Evolutionary conservation across 352 stramenopile species (phyloP).

Genomic region (Thalassiosira mediterranea): DNA sequence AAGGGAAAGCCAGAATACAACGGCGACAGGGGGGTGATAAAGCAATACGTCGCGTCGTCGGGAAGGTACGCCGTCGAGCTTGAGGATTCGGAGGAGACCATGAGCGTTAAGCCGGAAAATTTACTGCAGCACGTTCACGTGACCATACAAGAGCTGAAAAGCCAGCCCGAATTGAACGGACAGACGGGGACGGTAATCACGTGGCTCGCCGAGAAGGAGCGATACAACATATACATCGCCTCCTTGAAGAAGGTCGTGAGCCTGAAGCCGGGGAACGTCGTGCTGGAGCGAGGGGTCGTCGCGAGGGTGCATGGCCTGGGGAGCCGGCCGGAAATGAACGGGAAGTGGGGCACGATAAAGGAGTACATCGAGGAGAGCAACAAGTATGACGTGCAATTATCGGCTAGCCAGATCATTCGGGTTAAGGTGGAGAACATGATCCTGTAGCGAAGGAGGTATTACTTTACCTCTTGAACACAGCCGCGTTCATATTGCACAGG

Average conservation of each 20-base stretch:
- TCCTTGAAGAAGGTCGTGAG: conserved; percentile 66
- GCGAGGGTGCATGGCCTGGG: conserved; percentile 67
- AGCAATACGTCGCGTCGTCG: conserved; percentile 66
- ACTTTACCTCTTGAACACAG: too few relatives aligned
- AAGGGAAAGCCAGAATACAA: conserved; percentile 72
- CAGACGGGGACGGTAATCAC: conserved; percentile 78
- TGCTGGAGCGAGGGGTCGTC: conserved; percentile 75
- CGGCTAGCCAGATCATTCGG: conserved; percentile 70
- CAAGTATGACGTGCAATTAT: conserved; percentile 83
- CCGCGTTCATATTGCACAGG: too few relatives aligned
- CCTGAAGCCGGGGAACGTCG: conserved; percentile 77
- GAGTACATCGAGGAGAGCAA: conserved; percentile 69
- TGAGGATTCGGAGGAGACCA: conserved; percentile 76
- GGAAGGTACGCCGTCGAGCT: conserved; percentile 75
- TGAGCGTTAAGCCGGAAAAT: conserved; percentile 80
- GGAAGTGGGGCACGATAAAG: conserved; percentile 81
- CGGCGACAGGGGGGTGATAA: conserved; percentile 75
- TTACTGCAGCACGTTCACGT: conserved; percentile 83
- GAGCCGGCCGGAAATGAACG: conserved; percentile 81
- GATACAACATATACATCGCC: conserved; percentile 82
- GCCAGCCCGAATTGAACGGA: conserved; percentile 76
- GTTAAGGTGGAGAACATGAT: conserved; percentile 82
- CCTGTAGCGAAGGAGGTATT: conserved; percentile 24
- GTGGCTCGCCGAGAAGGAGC: conserved; percentile 66
- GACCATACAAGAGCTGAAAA: conserved; percentile 73